Conservation (phyloP, 306 rosid genomes). For the Corylus avellana region DNA sequence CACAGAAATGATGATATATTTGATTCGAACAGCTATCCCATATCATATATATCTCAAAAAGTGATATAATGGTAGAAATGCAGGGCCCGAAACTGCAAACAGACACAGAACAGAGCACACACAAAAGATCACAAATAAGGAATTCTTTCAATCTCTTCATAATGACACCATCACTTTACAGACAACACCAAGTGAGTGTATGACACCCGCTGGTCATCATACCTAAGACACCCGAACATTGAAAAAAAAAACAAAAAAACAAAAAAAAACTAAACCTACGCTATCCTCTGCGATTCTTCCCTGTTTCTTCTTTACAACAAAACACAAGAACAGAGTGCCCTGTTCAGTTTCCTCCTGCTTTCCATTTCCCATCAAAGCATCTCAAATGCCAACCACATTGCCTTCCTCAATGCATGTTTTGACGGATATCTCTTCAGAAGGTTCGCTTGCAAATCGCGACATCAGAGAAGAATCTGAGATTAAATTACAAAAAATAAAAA, state of each 20-base stretch:
- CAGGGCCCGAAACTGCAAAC: slow-evolving; percentile 22
- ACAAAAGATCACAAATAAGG: slow-evolving; percentile 33
- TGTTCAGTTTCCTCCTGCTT: slow-evolving; percentile 8
- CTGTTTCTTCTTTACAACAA: slow-evolving; percentile 25
- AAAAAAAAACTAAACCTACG: background rate
- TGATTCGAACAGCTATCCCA: slow-evolving; percentile 26
- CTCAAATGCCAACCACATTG: slow-evolving; percentile 13
- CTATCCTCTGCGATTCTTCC: background rate
- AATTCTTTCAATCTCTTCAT: slow-evolving; percentile 46
- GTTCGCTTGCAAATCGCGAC: slow-evolving; percentile 28
- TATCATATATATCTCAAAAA: slow-evolving; percentile 5
- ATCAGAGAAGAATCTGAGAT: slow-evolving; percentile 31
- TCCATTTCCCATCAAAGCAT: background rate
- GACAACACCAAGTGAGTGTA: slow-evolving; percentile 36
- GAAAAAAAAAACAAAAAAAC: background rate
- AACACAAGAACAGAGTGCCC: slow-evolving; percentile 9
- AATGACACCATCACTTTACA: slow-evolving; percentile 54
- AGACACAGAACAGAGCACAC: slow-evolving; percentile 21
- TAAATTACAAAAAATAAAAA: background rate
- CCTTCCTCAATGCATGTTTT: slow-evolving; percentile 49
- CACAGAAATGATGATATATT: background rate
- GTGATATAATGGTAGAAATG: slow-evolving; percentile 31
- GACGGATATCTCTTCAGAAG: slow-evolving; percentile 30
- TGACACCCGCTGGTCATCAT: slow-evolving; percentile 39
- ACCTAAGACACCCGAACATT: background rate